These are phyloP conservation scores for Vaccinium macrocarpon DNA, from an alignment of 148 eudicot genomes.

Conservation along the genomic window DNA sequence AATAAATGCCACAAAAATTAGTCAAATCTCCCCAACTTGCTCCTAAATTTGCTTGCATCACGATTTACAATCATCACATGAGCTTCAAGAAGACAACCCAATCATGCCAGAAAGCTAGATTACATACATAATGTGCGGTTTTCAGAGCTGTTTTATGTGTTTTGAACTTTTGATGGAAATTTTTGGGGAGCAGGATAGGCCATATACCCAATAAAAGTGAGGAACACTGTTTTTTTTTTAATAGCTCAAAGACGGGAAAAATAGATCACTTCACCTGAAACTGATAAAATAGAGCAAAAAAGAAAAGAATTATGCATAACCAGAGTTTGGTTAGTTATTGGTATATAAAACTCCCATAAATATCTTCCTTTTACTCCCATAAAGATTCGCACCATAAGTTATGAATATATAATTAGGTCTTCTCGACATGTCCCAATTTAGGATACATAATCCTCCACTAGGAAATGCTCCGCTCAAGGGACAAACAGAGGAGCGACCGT, in stretches of 20 bases:
- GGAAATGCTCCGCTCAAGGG: neutral
- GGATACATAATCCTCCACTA: neutral
- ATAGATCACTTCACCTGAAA: neutral
- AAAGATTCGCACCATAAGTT: neutral
- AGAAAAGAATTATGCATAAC: no score
- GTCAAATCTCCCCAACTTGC: neutral
- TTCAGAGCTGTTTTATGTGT: neutral
- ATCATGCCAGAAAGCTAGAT: neutral
- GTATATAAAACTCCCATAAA: neutral
- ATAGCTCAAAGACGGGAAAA: neutral
- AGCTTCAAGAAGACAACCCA: neutral
- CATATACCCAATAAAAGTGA: neutral
- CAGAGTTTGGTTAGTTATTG: no score
- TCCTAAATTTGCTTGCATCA: neutral
- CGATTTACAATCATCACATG: neutral
- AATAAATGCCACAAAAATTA: neutral
- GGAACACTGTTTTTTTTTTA: neutral
- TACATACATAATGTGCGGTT: neutral
- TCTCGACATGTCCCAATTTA: no score
- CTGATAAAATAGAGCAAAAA: neutral
- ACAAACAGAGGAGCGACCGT: no score
- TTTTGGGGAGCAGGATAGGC: neutral
- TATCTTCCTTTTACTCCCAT: neutral
- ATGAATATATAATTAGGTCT: neutral
- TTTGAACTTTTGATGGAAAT: neutral